These are phyloP conservation scores for Entomophthora muscae DNA, from an alignment of 371 early-diverging fungal genomes.

Conservation along the genomic window DNA sequence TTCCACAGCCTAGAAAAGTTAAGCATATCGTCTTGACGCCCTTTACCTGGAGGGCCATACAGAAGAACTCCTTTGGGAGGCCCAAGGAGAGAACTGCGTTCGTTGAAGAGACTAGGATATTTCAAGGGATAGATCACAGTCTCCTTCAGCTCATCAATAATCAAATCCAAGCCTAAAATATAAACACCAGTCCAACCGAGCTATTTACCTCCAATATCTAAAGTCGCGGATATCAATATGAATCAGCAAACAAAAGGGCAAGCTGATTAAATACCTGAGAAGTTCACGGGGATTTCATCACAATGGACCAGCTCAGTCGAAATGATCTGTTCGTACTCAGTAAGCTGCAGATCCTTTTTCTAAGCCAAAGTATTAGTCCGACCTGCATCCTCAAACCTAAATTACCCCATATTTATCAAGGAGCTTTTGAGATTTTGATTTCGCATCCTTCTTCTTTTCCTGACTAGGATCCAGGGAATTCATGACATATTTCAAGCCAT, in stretches of 20 bases:
- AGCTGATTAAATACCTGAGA: constrained; percentile 61
- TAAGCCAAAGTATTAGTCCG: constrained; percentile 7
- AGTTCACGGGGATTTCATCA: constrained; percentile 73
- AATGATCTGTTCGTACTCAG: constrained; percentile 85
- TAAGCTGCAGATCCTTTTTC: constrained; percentile 54
- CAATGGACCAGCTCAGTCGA: constrained; percentile 83
- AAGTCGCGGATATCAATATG: too few relatives aligned
- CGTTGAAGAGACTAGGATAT: constrained; percentile 75
- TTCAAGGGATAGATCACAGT: constrained; percentile 87
- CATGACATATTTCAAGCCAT: constrained; percentile 64
- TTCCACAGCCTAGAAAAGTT: constrained; percentile 54
- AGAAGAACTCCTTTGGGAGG: constrained; percentile 88
- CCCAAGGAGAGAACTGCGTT: constrained; percentile 68
- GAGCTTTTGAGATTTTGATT: constrained; percentile 44
- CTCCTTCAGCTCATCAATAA: constrained; percentile 78
- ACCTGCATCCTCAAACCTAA: neutral
- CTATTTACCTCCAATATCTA: constrained; percentile 9
- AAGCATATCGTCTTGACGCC: neutral
- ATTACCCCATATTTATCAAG: constrained; percentile 56
- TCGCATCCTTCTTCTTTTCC: constrained; percentile 52
- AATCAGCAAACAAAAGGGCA: too few relatives aligned
- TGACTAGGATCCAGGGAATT: constrained; percentile 49
- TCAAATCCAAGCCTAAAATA: constrained; percentile 52
- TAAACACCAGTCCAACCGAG: constrained; percentile 11
- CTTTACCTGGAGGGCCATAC: constrained; percentile 77